Base-by-base conservation (phyloP, 805 yeast genomes). In the Grigorovia yakushimaensis region DNA sequence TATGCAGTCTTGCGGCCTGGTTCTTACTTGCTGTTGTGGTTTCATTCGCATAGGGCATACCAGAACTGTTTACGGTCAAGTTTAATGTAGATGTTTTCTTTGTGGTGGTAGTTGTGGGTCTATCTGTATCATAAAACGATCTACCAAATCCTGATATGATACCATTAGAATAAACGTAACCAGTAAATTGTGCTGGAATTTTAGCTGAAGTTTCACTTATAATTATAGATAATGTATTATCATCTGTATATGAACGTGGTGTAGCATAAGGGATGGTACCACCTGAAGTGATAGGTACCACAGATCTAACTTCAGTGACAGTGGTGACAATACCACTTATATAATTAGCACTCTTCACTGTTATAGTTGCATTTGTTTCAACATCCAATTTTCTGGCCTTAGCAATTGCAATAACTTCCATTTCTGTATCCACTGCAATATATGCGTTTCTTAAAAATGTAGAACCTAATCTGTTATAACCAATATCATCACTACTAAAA, bases 381-480 rank as follows among this genome's bases (percentile, higher is more conserved):
- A 19, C 22, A 23, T 24, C 7, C 2, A n/a, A 8, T 30, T 21
- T 36, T 9, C 24, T 43, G 2, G 81, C 70, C 42, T 73, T 72
- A 1, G 79, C 85, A 44, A 84, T 44, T 0, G 83, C 93, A 23
- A 83, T 58, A 20, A 66, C 65, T 22, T 68, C 60, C 18, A 76
- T 77, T 15, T 73, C 87, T 51, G 77, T 71, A 60, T 84, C 88
- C 37, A 81, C 80, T 0, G 82, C 89, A 37, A 83, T 49, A 57
- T 77, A 82, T 7, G 73, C 63, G 42, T 71, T 67, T 45, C 68
- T 68, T 42, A 84, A 51, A 54, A 83, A 77, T 4, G 84, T 72
- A 6, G 77, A 65, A 2, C 91, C 93, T 39, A 84, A 60, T 2
- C 76, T 56, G 9, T 75, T 70, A 56, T 66, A 78, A 1, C 87